A percentile compares a stretch with the other conserved stretches of the same genome.
Evolutionary conservation across 1,139 yeast species (phyloP).

Genomic region (Saccharomyces hybrid): DNA sequence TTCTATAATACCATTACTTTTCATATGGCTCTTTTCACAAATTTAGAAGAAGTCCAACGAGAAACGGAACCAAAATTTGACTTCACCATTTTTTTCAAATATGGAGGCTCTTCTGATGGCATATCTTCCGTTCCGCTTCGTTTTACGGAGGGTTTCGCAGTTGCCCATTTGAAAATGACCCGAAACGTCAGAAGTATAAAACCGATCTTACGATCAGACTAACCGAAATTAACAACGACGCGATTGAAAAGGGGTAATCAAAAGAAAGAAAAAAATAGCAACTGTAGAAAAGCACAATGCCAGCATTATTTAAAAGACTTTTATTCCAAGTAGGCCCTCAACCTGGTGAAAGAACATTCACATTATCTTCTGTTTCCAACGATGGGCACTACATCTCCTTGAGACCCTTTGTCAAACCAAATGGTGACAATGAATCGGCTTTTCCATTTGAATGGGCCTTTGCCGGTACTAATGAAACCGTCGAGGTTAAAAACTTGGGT

Average conservation of each 20-base stretch:
- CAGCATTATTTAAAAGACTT: conserved; percentile 26
- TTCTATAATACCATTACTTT: too few species aligned
- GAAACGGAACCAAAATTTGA: neutral
- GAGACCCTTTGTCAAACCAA: conserved; percentile 29
- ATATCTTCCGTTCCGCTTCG: neutral
- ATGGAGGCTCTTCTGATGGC: neutral
- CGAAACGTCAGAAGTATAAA: neutral
- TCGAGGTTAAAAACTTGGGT: conserved; percentile 16
- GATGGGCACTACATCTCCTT: conserved; percentile 31
- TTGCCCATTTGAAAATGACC: neutral
- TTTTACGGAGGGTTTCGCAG: neutral
- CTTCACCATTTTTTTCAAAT: neutral
- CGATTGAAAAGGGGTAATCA: too few species aligned
- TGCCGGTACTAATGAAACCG: conserved; percentile 30
- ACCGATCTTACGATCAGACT: neutral
- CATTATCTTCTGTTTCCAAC: conserved; percentile 25
- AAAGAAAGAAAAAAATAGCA: neutral
- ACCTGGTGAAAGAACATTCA: conserved; percentile 26
- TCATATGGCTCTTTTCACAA: too few species aligned
- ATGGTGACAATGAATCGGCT: conserved; percentile 17
- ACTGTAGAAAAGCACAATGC: conserved; percentile 15
- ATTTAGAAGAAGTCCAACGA: neutral
- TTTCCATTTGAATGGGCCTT: conserved; percentile 40
- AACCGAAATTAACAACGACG: neutral
- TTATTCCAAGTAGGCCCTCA: conserved; percentile 25